phyloP scores from a whole-genome alignment of 768 basidiomycete genomes.

The Pleurotus cornucopiae region DNA sequence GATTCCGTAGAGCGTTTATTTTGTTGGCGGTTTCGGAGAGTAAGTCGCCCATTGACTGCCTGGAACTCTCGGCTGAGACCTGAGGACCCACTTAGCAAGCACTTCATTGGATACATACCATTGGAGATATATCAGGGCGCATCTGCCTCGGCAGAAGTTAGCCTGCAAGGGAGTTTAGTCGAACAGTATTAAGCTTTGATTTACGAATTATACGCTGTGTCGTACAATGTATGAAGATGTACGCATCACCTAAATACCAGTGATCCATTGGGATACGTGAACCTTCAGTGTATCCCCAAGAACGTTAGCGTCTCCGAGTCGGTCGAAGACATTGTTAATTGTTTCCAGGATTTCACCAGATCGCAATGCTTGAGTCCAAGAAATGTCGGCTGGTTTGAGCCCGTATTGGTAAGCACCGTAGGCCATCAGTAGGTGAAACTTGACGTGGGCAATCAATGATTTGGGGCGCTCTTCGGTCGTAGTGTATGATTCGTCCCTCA shows the following conservation, averaged over 20 bases:
- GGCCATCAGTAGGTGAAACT: slow-evolving; percentile 34
- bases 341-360: slow-evolving; percentile 19
- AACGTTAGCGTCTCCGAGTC: slow-evolving; percentile 8
- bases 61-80: slow-evolving; percentile 1
- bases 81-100: slow-evolving; percentile 23
- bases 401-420: slow-evolving; percentile 31
- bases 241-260: not conserved
- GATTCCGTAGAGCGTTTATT: slow-evolving; percentile 40
- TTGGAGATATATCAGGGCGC: slow-evolving; percentile 36
- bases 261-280: slow-evolving; percentile 4
- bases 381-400: slow-evolving; percentile 18
- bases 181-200: not conserved
- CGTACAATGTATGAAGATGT: not conserved
- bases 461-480: slow-evolving; percentile 7
- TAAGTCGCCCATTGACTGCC: slow-evolving; percentile 16
- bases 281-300: slow-evolving; percentile 1
- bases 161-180: not conserved
- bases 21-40: slow-evolving; percentile 52
- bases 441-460: slow-evolving; percentile 21
- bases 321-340: slow-evolving; percentile 24
- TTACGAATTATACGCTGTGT: not conserved
- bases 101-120: slow-evolving; percentile 51
- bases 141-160: not conserved
- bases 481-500: slow-evolving; percentile 12
- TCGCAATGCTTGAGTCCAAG: slow-evolving; percentile 27